Conservation (phyloP, 2,329 filamentous ascomycete species). For the Aspergillus fischeri region DNA sequence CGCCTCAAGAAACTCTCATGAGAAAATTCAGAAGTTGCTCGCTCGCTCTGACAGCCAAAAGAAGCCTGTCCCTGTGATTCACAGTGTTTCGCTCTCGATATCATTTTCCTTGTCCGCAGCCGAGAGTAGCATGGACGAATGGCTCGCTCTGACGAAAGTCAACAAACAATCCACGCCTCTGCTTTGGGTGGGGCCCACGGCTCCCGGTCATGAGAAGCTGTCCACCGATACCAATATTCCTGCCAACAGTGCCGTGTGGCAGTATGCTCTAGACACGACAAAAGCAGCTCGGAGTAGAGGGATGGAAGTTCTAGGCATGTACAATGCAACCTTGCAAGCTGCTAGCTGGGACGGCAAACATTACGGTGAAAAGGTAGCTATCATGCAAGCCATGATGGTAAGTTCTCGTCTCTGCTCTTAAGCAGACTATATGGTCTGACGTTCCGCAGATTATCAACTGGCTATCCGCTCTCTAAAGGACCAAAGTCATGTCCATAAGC, state of each 20-base stretch:
- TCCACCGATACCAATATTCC: conserved; percentile 22
- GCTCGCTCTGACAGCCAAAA: conserved; percentile 27
- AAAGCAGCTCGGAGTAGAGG: conserved; percentile 30
- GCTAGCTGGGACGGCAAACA: conserved; percentile 34
- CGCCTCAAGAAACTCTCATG: conserved; percentile 22
- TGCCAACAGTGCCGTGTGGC: conserved; percentile 36
- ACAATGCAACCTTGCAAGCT: conserved; percentile 42
- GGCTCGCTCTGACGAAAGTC: conserved; percentile 31
- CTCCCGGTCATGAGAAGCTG: conserved; percentile 34
- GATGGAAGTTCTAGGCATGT: conserved; percentile 42
- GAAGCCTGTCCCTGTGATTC: conserved; percentile 39
- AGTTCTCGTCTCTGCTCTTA: background rate
- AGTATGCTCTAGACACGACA: conserved; percentile 35
- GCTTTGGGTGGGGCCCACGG: conserved; percentile 41
- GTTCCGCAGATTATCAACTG: conserved; percentile 19
- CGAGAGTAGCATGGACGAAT: conserved; percentile 37
- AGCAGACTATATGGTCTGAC: background rate
- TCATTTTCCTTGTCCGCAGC: conserved; percentile 27
- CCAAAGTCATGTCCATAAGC: conserved; percentile 16
- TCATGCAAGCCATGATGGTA: conserved; percentile 45
- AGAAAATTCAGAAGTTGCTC: conserved; percentile 29
- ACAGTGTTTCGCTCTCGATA: conserved; percentile 34
- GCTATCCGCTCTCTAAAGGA: conserved; percentile 27
- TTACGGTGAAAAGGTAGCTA: conserved; percentile 38
- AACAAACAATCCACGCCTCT: conserved; percentile 39